These are phyloP conservation scores for Pseudopyricularia cyperi DNA, from an alignment of 2,329 filamentous ascomycete genomes.

Conservation along the genomic window DNA sequence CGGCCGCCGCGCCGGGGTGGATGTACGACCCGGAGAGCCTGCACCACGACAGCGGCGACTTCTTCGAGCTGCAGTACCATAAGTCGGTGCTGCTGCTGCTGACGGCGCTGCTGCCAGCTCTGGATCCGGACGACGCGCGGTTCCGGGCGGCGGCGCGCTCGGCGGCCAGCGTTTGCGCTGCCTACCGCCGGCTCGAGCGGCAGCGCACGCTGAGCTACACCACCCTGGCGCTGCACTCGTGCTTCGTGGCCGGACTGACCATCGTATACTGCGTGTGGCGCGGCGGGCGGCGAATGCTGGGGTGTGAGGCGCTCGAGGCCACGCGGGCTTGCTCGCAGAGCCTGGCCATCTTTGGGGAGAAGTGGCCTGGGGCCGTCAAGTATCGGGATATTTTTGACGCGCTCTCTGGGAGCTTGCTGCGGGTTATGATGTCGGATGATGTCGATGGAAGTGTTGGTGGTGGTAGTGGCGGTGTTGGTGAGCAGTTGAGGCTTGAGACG, in stretches of 20 bases:
- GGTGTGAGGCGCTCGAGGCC: conserved; percentile 13
- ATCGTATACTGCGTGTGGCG: conserved; percentile 16
- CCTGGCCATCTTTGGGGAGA: conserved; percentile 16
- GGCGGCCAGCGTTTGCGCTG: conserved; percentile 13
- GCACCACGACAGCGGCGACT: conserved; percentile 13
- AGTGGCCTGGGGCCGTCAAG: conserved; percentile 14
- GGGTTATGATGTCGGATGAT: conserved; percentile 8
- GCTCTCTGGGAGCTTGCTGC: conserved; percentile 10
- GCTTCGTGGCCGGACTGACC: conserved; percentile 16
- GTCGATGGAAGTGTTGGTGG: conserved; percentile 1
- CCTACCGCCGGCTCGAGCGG: conserved; percentile 17
- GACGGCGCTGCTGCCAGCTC: conserved; percentile 12
- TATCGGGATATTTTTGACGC: conserved; percentile 17
- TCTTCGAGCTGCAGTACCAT: conserved; percentile 14
- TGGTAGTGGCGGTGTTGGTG: neutral
- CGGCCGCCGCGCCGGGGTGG: conserved; percentile 10
- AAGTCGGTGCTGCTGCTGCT: conserved; percentile 12
- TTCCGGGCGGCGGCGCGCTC: conserved; percentile 10
- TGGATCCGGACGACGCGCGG: conserved; percentile 9
- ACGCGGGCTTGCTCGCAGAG: conserved; percentile 14
- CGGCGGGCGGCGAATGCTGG: conserved; percentile 9
- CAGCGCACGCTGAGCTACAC: conserved; percentile 16
- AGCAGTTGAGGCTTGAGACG: neutral
- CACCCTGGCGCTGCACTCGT: conserved; percentile 15
- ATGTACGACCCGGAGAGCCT: conserved; percentile 15